Evolutionary conservation across 495 filamentous ascomycete species (phyloP), one percentile per base, ranked within the genome.

Genomic region (Viridothelium virens): DNA sequence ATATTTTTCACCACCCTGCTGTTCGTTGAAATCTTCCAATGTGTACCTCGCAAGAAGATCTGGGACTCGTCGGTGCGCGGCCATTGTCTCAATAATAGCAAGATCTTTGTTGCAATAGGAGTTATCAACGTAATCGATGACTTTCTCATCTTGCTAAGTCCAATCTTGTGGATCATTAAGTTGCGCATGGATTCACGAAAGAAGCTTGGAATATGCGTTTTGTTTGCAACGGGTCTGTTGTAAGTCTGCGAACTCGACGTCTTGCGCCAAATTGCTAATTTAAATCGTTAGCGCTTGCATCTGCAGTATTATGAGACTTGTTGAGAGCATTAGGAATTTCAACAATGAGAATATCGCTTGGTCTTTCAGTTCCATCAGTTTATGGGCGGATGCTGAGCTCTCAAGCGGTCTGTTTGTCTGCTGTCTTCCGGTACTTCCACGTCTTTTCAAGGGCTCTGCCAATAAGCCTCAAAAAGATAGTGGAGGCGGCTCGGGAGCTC

Each of bases 361-460:
- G 48, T 14, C 48, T 18, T 25, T 53, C 18, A 25, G 5, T 11
- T 25, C 48, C 11, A n/a, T 53, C n/a, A 16, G 48, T 18, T 53
- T 53, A 18, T 53, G 48, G 48, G 48, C 48, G 48, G 48, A 14
- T 53, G 48, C 48, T 25, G 48, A 53, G 16, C 11, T 53, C n/a
- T 14, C 48, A 18, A 53, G 48, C n/a, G n/a, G 48, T 18, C 48
- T 53, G 5, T 14, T 53, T 16, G 48, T 53, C 48, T 53, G 48
- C 48, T 53, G 48, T 53, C 48, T 53, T 53, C 48, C 48, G 5
- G n/a, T 53, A n/a, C 5, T 53, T 14, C 48, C 48, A 53, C 48
- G 48, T 18, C 11, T 53, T n/a, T 53, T 53, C 48, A 53, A 25
- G n/a, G 11, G 5, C n/a, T 14, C 5, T 5, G 18, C n/a, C 10